These are phyloP conservation scores for Tricholomella constricta DNA, from an alignment of 768 basidiomycete species.

Conservation along the genomic window DNA sequence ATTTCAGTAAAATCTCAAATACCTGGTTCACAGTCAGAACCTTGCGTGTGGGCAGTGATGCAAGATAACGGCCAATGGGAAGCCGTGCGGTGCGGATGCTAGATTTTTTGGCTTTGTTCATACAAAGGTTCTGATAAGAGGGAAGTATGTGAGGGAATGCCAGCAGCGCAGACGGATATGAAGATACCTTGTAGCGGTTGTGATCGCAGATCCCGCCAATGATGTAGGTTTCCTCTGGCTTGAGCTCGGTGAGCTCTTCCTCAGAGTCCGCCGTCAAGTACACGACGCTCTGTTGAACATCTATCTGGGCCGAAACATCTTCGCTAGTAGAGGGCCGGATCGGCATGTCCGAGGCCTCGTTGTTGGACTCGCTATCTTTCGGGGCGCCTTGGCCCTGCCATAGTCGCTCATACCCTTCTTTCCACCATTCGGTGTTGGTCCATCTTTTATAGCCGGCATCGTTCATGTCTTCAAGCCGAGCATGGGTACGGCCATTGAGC, in stretches of 20 bases:
- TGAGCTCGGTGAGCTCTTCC: conserved; percentile 81
- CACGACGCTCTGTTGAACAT: conserved; percentile 57
- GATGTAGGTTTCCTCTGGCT: conserved; percentile 85
- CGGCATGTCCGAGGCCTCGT: not conserved
- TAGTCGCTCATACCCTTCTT: conserved; percentile 67
- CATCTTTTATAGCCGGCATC: conserved; percentile 78
- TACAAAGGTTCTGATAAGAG: conserved; percentile 73
- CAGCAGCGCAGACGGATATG: conserved; percentile 4
- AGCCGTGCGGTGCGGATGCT: conserved; percentile 84
- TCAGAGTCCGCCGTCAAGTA: conserved; percentile 96
- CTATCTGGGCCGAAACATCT: conserved; percentile 2
- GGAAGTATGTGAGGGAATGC: conserved; percentile 3
- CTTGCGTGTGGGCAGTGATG: conserved; percentile 85
- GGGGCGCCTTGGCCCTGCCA: conserved; percentile 43
- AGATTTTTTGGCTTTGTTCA: conserved; percentile 77
- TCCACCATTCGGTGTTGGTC: conserved; percentile 84
- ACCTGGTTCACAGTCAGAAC: conserved; percentile 98
- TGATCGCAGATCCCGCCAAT: conserved; percentile 96
- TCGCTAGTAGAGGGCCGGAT: not conserved
- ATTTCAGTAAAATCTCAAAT: conserved; percentile 88
- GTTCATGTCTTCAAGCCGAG: conserved; percentile 63
- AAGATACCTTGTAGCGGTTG: conserved; percentile 87
- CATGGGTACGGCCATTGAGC: conserved; percentile 67
- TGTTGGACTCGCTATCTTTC: not conserved
- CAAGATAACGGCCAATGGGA: conserved; percentile 91